phyloP scores from a whole-genome alignment of 2,329 filamentous ascomycete species.

The Karstenula rhodostoma region DNA sequence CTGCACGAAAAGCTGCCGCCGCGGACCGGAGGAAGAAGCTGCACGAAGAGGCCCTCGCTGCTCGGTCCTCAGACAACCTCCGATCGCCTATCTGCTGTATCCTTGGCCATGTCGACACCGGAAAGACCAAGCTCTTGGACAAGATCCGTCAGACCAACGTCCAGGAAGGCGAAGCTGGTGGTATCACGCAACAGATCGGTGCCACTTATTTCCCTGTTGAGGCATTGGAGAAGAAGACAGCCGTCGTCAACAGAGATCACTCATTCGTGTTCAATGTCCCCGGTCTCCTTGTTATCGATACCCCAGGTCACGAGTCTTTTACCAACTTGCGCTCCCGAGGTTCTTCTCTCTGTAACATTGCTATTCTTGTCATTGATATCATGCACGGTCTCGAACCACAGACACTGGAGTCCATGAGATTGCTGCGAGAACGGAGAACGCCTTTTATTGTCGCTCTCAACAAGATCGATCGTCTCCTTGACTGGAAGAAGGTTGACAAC shows the following conservation, averaged over 20 bases:
- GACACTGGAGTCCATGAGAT: conserved; percentile 94
- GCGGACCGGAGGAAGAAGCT: conserved; percentile 88
- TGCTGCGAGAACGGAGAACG: conserved; percentile 91
- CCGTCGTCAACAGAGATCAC: conserved; percentile 89
- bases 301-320: conserved; percentile 99
- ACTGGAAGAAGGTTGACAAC: conserved; percentile 98
- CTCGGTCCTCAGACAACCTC: conserved; percentile 90
- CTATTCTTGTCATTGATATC: conserved; percentile 98
- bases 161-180: conserved; percentile 97
- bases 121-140: conserved; percentile 98
- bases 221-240: conserved; percentile 89
- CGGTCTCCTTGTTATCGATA: conserved; percentile 95
- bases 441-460: conserved; percentile 98
- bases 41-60: conserved; percentile 89
- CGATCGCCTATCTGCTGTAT: conserved; percentile 99
- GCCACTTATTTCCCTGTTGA: conserved; percentile 98
- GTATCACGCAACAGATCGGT: conserved; percentile 99
- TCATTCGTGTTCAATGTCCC: conserved; percentile 97
- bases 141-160: conserved; percentile 99
- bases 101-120: conserved; percentile 99
- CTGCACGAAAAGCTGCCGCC: conserved; percentile 84
- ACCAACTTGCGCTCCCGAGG: conserved; percentile 96
- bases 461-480: conserved; percentile 99
- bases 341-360: conserved; percentile 98
- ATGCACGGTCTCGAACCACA: conserved; percentile 99